phyloP scores from a whole-genome alignment of 2,329 filamentous ascomycete genomes.

The Fusarium sp. region DNA sequence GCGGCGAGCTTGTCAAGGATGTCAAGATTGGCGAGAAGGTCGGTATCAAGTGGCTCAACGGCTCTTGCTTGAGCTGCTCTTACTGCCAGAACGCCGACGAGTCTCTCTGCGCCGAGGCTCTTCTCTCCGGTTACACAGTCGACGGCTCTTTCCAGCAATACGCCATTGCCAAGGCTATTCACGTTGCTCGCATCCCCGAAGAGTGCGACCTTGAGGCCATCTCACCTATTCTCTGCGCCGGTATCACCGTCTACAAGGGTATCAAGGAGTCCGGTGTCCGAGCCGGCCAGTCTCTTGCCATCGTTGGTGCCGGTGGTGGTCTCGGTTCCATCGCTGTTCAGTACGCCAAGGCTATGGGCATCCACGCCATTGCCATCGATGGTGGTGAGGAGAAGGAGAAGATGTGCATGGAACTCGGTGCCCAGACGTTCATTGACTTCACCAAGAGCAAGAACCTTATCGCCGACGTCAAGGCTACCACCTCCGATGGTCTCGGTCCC shows the following conservation, averaged over 20 bases:
- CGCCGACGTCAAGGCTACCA: conserved; percentile 84
- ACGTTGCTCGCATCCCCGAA: conserved; percentile 86
- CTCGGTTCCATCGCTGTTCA: conserved; percentile 83
- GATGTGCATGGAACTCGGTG: conserved; percentile 78
- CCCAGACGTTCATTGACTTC: conserved; percentile 84
- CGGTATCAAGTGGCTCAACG: conserved; percentile 95
- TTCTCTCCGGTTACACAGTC: conserved; percentile 90
- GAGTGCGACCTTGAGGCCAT: conserved; percentile 80
- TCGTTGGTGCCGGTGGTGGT: conserved; percentile 88
- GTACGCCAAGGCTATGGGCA: conserved; percentile 92
- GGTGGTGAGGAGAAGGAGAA: conserved; percentile 83
- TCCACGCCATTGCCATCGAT: conserved; percentile 85
- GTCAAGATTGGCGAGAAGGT: conserved; percentile 86
- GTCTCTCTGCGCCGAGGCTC: conserved; percentile 80
- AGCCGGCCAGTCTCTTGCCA: conserved; percentile 82
- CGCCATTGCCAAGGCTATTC: conserved; percentile 85
- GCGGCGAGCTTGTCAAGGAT: conserved; percentile 81
- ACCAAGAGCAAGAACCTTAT: conserved; percentile 80
- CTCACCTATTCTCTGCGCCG: conserved; percentile 84
- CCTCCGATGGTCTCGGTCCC: conserved; percentile 83
- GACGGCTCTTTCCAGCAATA: conserved; percentile 96
- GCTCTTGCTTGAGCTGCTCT: conserved; percentile 83
- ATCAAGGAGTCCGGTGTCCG: conserved; percentile 83
- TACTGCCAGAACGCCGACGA: conserved; percentile 88
- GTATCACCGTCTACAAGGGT: conserved; percentile 92